A percentile compares a stretch with the other conserved stretches of the same genome.
These are phyloP conservation scores for Pseudocercospora macadamiae DNA, from an alignment of 2,329 filamentous ascomycete species.

Conservation along the genomic window DNA sequence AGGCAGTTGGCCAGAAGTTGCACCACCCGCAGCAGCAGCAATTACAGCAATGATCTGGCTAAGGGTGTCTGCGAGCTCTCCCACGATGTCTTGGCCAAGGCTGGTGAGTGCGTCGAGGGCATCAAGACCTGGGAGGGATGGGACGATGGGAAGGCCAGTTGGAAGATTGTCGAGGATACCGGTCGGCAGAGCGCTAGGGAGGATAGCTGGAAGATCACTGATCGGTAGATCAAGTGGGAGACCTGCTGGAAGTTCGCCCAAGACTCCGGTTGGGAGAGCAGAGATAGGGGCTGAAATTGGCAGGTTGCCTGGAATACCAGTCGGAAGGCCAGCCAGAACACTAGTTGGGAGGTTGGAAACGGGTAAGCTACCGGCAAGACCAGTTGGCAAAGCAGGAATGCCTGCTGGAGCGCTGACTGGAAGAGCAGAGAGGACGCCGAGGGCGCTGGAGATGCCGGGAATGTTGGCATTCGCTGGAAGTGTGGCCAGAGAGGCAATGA, in stretches of 20 bases:
- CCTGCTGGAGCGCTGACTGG: constrained; percentile 5
- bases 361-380: constrained; percentile 5
- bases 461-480: constrained; percentile 15
- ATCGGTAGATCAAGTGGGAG: constrained; percentile 14
- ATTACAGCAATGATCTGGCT: constrained; percentile 13
- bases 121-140: neutral
- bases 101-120: constrained; percentile 12
- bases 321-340: constrained; percentile 5
- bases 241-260: constrained; percentile 7
- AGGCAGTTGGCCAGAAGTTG: neutral
- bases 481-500: constrained; percentile 11
- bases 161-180: constrained; percentile 1
- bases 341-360: constrained; percentile 8
- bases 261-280: constrained; percentile 7
- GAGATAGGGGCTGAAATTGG: constrained; percentile 16
- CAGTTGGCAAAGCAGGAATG: neutral
- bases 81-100: constrained; percentile 9
- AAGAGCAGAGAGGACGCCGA: constrained; percentile 5
- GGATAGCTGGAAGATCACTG: constrained; percentile 7
- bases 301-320: constrained; percentile 11
- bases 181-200: constrained; percentile 1
- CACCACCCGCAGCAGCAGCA: constrained; percentile 5
- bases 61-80: constrained; percentile 8
- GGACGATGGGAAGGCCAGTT: constrained; percentile 11
- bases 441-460: neutral